phyloP scores from a whole-genome alignment of 2,329 filamentous ascomycete genomes.

The Aspergillus intermedius region DNA sequence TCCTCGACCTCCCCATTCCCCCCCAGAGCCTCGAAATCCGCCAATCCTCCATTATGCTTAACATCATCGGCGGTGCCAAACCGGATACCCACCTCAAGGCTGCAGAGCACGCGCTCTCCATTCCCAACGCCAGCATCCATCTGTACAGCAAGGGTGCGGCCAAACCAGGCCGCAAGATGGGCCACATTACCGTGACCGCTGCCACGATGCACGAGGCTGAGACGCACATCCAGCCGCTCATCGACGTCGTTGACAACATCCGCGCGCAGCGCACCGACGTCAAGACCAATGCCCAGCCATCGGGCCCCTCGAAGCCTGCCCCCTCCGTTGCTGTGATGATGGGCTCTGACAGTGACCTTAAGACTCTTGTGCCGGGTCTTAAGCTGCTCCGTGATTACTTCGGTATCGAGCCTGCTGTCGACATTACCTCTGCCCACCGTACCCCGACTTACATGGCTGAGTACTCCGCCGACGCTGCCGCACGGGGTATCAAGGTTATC shows the following conservation, averaged over 20 bases:
- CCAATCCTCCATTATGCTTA: conserved; percentile 49
- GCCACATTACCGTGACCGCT: conserved; percentile 79
- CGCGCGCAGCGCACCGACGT: conserved; percentile 48
- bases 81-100: conserved; percentile 55
- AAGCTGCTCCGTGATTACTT: conserved; percentile 39
- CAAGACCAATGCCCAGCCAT: conserved; percentile 26
- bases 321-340: conserved; percentile 43
- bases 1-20: conserved; percentile 64
- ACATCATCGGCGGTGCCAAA: conserved; percentile 53
- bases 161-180: conserved; percentile 86
- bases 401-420: conserved; percentile 38
- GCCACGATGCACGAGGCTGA: conserved; percentile 62
- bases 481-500: conserved; percentile 63
- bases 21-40: conserved; percentile 39
- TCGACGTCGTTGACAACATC: conserved; percentile 73
- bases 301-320: conserved; percentile 25
- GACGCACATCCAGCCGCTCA: conserved; percentile 61
- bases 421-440: conserved; percentile 53
- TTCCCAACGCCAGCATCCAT: conserved; percentile 62
- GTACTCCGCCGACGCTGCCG: conserved; percentile 58
- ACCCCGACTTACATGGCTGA: conserved; percentile 65
- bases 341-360: conserved; percentile 44
- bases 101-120: conserved; percentile 51
- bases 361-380: conserved; percentile 39
- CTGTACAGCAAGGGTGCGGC: conserved; percentile 85